These are phyloP conservation scores for Corymbia citriodora DNA, from an alignment of 441 rosid species.

Conservation along the genomic window DNA sequence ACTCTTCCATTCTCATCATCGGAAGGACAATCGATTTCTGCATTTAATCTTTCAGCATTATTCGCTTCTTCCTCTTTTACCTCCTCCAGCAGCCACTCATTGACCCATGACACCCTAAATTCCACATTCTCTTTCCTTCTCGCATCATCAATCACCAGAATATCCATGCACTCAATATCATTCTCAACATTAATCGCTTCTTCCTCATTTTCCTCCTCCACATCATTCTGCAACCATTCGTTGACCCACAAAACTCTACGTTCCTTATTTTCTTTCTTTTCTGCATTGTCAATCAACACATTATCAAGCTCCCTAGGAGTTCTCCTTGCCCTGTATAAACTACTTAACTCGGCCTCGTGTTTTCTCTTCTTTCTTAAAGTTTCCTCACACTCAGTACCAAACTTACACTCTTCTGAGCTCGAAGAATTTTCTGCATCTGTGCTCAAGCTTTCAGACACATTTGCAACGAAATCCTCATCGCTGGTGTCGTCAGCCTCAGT, in stretches of 20 bases:
- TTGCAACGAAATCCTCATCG: background rate
- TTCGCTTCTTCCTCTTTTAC: background rate
- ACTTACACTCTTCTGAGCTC: background rate
- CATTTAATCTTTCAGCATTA: background rate
- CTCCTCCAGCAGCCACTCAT: background rate
- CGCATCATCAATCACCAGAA: background rate
- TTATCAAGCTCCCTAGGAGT: background rate
- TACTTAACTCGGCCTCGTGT: background rate
- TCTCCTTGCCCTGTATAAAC: background rate
- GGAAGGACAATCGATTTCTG: background rate
- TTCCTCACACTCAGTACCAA: background rate
- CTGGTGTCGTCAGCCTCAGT: background rate
- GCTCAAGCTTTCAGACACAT: background rate
- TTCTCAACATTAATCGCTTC: background rate
- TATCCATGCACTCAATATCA: background rate
- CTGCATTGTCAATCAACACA: background rate
- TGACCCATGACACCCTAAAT: background rate
- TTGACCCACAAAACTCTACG: background rate
- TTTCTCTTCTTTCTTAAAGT: background rate
- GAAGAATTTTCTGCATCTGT: background rate
- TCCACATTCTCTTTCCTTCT: background rate
- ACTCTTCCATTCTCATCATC: background rate
- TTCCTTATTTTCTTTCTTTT: background rate
- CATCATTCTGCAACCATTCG: background rate
- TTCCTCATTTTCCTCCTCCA: background rate